Percentiles rank a stretch among this genome's conserved stretches.
Evolutionary conservation across 78 protist genomes (phyloP).

Genomic region (Pelomyxa schiedti): DNA sequence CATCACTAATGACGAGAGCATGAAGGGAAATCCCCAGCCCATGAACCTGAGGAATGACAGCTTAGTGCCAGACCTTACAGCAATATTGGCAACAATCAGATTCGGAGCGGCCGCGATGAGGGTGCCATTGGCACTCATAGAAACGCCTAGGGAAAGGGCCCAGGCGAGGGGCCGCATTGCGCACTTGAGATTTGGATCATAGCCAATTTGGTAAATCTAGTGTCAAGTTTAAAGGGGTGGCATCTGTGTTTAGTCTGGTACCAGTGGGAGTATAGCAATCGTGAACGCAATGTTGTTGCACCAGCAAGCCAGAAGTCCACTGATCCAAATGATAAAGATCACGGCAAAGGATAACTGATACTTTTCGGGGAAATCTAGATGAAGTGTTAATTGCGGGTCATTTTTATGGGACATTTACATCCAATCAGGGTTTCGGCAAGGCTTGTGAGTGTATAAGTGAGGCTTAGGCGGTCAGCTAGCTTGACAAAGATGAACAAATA

Average conservation of each 20-base stretch:
- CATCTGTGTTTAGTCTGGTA: too few species aligned
- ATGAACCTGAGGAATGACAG: background rate
- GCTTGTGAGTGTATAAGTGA: slow-evolving; percentile 6
- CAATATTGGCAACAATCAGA: background rate
- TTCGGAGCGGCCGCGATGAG: slow-evolving; percentile 28
- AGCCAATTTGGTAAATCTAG: too few species aligned
- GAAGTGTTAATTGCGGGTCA: background rate
- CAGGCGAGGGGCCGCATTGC: slow-evolving; percentile 47
- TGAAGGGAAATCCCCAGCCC: background rate
- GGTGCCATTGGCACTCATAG: slow-evolving; percentile 73
- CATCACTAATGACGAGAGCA: background rate
- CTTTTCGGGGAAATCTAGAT: too few species aligned
- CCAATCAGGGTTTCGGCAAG: background rate
- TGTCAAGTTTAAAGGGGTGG: too few species aligned
- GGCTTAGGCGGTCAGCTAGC: slow-evolving; percentile 41
- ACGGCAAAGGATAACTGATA: too few species aligned
- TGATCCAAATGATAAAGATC: too few species aligned
- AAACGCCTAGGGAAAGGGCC: slow-evolving; percentile 67
- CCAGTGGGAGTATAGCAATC: too few species aligned
- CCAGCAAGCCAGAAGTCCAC: too few species aligned
- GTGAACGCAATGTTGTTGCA: too few species aligned
- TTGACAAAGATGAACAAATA: slow-evolving; percentile 29
- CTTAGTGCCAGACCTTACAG: background rate
- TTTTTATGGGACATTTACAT: background rate
- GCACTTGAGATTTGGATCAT: background rate